Evolutionary conservation across 805 yeast genomes (phyloP).

Genomic region (Diddensiella transvaalensis): DNA sequence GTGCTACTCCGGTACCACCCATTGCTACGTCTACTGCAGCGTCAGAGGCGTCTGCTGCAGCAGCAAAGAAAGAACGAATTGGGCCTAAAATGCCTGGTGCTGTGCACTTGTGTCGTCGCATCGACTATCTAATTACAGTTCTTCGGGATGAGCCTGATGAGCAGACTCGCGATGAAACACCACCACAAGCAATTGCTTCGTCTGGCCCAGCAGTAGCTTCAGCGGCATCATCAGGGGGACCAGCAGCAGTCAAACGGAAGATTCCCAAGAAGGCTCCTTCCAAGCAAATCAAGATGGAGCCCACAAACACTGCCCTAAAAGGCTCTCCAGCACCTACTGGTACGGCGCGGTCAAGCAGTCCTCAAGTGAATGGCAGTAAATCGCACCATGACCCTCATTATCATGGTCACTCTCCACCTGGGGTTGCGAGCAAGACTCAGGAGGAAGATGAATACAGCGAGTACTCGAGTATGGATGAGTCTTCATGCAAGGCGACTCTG

Average conservation of each 20-base stretch:
- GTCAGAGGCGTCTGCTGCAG: conserved; percentile 26
- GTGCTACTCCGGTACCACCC: conserved; percentile 1
- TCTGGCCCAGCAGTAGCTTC: too few species aligned
- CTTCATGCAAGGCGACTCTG: conserved; percentile 55
- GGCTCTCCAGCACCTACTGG: neutral
- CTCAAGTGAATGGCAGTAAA: neutral
- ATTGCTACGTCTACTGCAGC: conserved; percentile 6
- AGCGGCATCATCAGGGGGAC: neutral
- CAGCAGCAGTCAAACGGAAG: neutral
- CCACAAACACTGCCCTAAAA: neutral
- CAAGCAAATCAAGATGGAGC: neutral
- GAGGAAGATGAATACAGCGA: conserved; percentile 42
- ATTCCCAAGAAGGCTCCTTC: neutral
- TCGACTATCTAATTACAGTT: conserved; percentile 76
- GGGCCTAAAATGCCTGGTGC: conserved; percentile 81
- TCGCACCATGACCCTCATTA: too few species aligned
- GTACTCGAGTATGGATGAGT: conserved; percentile 77
- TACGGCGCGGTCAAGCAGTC: conserved; percentile 1
- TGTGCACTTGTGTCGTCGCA: conserved; percentile 86
- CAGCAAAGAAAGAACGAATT: conserved; percentile 37
- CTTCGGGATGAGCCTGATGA: conserved; percentile 50
- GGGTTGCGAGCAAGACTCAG: neutral
- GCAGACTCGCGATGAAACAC: neutral
- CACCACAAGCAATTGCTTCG: too few species aligned
- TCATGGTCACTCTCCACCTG: too few species aligned